These are phyloP conservation scores for Rhodamnia argentea DNA, from an alignment of 345 rosid species.

Conservation along the genomic window DNA sequence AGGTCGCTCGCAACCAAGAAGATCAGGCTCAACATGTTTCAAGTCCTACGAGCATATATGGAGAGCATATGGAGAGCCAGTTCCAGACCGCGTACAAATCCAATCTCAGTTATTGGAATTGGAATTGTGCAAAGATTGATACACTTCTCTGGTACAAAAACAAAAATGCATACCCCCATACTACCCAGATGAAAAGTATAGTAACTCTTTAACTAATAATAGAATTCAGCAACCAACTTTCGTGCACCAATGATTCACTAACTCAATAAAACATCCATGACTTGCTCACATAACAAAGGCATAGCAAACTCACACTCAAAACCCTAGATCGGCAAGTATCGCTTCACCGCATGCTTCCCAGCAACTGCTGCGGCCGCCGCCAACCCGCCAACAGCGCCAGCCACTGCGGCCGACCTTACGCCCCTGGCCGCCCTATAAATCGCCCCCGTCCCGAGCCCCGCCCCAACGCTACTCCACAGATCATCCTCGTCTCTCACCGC, in stretches of 20 bases:
- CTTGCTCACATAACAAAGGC: not conserved
- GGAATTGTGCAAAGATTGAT: not conserved
- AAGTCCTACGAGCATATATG: not conserved
- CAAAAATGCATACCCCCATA: not conserved
- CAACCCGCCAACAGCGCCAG: conserved; percentile 84
- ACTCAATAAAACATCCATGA: not conserved
- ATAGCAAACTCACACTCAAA: not conserved
- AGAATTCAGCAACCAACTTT: not conserved
- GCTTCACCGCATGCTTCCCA: conserved; percentile 67
- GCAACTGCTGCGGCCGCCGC: conserved; percentile 78
- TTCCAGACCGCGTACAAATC: not conserved
- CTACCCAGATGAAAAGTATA: not conserved
- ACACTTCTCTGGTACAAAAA: not conserved
- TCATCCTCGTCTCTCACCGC: conserved; percentile 62
- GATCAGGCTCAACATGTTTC: not conserved
- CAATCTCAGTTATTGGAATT: not conserved
- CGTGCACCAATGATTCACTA: not conserved
- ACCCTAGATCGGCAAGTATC: conserved; percentile 65
- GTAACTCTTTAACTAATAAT: not conserved
- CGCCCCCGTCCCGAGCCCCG: conserved; percentile 90
- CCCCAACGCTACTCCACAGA: conserved; percentile 83
- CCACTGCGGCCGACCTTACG: conserved; percentile 88
- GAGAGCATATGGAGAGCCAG: not conserved
- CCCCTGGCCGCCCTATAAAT: conserved; percentile 87
- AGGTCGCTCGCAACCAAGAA: not conserved